phyloP scores from a whole-genome alignment of 208 protist genomes.

The Trypanosoma rangeli region DNA sequence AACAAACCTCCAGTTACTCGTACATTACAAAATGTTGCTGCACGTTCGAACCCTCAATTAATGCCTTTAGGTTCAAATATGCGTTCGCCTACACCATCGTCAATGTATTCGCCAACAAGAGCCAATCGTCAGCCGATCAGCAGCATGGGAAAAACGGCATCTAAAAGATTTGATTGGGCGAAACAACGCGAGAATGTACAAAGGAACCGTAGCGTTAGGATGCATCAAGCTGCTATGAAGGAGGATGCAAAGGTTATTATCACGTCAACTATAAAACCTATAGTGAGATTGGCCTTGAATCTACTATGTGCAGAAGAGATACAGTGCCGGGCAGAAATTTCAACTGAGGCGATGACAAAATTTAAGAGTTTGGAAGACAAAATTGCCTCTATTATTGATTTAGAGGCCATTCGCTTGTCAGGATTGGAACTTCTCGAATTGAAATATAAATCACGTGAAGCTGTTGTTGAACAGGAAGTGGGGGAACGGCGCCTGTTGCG shows the following conservation, averaged over 20 bases:
- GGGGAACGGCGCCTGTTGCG: conserved; percentile 43
- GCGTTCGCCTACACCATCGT: neutral
- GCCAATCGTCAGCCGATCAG: neutral
- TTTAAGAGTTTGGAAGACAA: conserved; percentile 36
- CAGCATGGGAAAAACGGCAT: neutral
- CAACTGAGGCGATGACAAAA: conserved; percentile 30
- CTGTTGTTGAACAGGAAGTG: conserved; percentile 47
- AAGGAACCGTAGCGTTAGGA: neutral
- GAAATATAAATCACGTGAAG: conserved; percentile 33
- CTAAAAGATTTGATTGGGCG: neutral
- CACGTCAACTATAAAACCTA: conserved; percentile 25
- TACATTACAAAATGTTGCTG: neutral
- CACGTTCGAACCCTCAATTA: neutral
- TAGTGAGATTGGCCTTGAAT: conserved; percentile 49
- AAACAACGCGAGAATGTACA: neutral
- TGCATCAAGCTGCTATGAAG: neutral
- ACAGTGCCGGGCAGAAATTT: conserved; percentile 36
- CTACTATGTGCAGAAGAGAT: conserved; percentile 44
- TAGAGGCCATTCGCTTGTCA: conserved; percentile 43
- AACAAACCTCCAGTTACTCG: neutral
- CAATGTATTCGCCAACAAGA: neutral
- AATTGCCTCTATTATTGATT: conserved; percentile 35
- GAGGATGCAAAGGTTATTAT: neutral
- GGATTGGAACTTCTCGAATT: conserved; percentile 54
- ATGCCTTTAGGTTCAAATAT: neutral